Percentiles rank a stretch among this genome's conserved stretches.
Evolutionary conservation across 2,329 filamentous ascomycete genomes (phyloP).

Genomic region (Stachybotrys elegans): DNA sequence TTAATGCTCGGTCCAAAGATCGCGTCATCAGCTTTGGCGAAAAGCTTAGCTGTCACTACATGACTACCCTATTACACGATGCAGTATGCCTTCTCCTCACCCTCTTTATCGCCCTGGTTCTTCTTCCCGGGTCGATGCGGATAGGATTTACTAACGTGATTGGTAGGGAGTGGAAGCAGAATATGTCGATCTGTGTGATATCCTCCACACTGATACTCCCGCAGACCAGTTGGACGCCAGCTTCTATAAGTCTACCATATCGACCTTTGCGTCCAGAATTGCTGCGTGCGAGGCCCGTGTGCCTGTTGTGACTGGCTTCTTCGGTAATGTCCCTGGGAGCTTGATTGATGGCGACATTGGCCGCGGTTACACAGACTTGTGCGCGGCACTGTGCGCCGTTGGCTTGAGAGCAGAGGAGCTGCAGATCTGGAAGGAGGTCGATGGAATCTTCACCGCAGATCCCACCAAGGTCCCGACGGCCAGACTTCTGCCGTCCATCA

Average conservation of each 20-base stretch:
- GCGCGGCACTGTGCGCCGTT: constrained; percentile 86
- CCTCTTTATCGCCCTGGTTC: constrained; percentile 2
- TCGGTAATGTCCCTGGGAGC: constrained; percentile 86
- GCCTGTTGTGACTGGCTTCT: constrained; percentile 86
- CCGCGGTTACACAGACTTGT: constrained; percentile 93
- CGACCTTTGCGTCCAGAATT: constrained; percentile 59
- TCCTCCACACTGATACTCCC: constrained; percentile 62
- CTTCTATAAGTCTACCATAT: constrained; percentile 65
- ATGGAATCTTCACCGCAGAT: constrained; percentile 84
- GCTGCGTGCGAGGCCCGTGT: constrained; percentile 60
- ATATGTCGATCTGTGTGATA: constrained; percentile 84
- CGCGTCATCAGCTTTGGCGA: constrained; percentile 93
- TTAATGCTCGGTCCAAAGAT: constrained; percentile 74
- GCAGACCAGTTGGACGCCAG: constrained; percentile 53
- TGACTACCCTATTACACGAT: constrained; percentile 80
- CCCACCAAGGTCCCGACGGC: constrained; percentile 91
- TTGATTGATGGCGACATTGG: constrained; percentile 85
- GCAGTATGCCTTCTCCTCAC: constrained; percentile 35
- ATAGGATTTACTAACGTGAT: constrained; percentile 23
- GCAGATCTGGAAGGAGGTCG: constrained; percentile 98
- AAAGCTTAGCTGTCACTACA: constrained; percentile 89
- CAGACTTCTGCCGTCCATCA: constrained; percentile 81
- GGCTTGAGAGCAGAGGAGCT: constrained; percentile 82
- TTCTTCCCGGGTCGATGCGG: constrained; percentile 1
- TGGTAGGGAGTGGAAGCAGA: constrained; percentile 70